phyloP scores from a whole-genome alignment of 768 basidiomycete genomes.

The Mycena floridula region DNA sequence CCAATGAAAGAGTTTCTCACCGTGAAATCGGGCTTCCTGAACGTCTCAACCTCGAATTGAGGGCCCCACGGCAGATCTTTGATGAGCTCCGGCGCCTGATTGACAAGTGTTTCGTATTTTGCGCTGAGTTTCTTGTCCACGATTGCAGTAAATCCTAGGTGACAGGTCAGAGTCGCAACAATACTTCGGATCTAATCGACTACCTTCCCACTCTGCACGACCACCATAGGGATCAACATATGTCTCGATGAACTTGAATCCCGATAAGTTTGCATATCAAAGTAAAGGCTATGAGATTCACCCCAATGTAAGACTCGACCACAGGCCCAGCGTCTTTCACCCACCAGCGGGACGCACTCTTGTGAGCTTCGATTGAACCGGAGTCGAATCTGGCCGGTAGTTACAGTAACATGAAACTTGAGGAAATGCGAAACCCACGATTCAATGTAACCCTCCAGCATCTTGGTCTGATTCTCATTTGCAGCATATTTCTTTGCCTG shows the following conservation, averaged over 20 bases:
- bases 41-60: constrained; percentile 61
- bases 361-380: constrained; percentile 76
- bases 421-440: constrained; percentile 41
- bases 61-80: constrained; percentile 77
- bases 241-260: constrained; percentile 62
- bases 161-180: constrained; percentile 2
- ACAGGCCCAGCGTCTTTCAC: constrained; percentile 84
- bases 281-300: constrained; percentile 16
- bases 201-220: constrained; percentile 93
- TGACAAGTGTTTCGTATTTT: constrained; percentile 75
- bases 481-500: constrained; percentile 72
- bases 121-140: constrained; percentile 80
- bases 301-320: constrained; percentile 83
- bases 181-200: constrained; percentile 6
- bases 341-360: constrained; percentile 73
- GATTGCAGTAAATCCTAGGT: constrained; percentile 78
- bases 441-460: constrained; percentile 75
- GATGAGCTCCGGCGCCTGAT: constrained; percentile 72
- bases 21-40: constrained; percentile 85
- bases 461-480: constrained; percentile 64
- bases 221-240: constrained; percentile 87
- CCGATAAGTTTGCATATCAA: not conserved
- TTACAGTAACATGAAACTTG: not conserved
- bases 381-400: constrained; percentile 52
- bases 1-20: too few species aligned